Evolutionary conservation across 305 asterid genomes (phyloP).

Genomic region (Coffea humblotiana): DNA sequence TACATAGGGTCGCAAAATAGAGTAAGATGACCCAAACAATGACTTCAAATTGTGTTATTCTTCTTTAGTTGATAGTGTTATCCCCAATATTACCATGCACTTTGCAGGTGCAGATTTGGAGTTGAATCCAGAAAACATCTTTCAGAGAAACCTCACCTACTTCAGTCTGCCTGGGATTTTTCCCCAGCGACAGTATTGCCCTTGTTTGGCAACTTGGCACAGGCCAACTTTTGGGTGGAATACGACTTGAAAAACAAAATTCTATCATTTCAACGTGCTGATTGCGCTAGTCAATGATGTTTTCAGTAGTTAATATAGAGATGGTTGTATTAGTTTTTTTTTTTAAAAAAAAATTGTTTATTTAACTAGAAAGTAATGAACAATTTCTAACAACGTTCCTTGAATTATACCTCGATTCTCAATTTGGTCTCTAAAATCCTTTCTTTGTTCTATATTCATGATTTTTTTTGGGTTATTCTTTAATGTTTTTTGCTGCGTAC

Average conservation of each 20-base stretch:
- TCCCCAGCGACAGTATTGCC: conserved; percentile 17
- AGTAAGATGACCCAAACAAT: conserved; percentile 17
- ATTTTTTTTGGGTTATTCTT: too few species aligned
- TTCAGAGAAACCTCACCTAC: conserved; percentile 10
- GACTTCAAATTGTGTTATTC: conserved; percentile 31
- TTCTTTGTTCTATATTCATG: too few species aligned
- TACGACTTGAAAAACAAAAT: conserved; percentile 36
- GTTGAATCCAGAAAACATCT: conserved; percentile 27
- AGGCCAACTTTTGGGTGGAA: conserved; percentile 41
- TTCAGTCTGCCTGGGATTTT: conserved; percentile 35
- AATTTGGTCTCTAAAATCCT: too few species aligned
- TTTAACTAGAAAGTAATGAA: too few species aligned
- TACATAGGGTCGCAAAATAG: conserved; percentile 16
- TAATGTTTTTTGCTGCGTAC: too few species aligned
- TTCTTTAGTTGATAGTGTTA: not conserved
- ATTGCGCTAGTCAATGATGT: conserved; percentile 25
- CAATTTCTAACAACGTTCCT: too few species aligned
- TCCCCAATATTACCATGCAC: conserved; percentile 31
- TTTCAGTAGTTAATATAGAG: too few species aligned
- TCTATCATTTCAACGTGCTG: conserved; percentile 36
- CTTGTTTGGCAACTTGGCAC: conserved; percentile 46
- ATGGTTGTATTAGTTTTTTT: too few species aligned
- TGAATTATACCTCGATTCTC: too few species aligned
- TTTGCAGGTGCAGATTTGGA: conserved; percentile 48
- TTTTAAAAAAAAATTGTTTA: too few species aligned